Evolutionary conservation across 768 basidiomycete genomes (phyloP).

Genomic region (Harrya chromipes): DNA sequence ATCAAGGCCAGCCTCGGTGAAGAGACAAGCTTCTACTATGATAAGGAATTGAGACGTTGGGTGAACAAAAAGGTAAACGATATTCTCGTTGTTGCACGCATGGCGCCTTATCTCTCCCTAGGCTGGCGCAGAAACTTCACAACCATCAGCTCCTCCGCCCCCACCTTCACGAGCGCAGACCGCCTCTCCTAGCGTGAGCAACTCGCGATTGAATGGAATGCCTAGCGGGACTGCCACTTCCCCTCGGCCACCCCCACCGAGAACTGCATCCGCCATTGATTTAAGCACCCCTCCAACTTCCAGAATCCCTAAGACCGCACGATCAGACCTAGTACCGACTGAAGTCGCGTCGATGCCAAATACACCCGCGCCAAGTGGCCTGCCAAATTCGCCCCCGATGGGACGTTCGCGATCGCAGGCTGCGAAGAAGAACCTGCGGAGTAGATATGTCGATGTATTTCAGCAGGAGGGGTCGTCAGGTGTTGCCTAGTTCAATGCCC

Average conservation of each 20-base stretch:
- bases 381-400: slow-evolving; percentile 36
- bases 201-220: slow-evolving; percentile 35
- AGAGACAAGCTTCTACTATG: slow-evolving; percentile 86
- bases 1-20: slow-evolving; percentile 93
- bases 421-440: slow-evolving; percentile 74
- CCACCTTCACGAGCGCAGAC: slow-evolving; percentile 87
- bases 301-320: slow-evolving; percentile 52
- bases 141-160: slow-evolving; percentile 56
- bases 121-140: slow-evolving; percentile 54
- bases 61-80: slow-evolving; percentile 82
- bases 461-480: slow-evolving; percentile 44
- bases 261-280: slow-evolving; percentile 66
- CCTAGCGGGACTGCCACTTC: slow-evolving; percentile 13
- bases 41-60: slow-evolving; percentile 94
- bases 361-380: slow-evolving; percentile 25
- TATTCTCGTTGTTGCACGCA: background rate
- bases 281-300: slow-evolving; percentile 49
- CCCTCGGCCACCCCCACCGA: slow-evolving; percentile 28
- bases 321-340: slow-evolving; percentile 62
- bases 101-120: slow-evolving; percentile 25
- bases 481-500: slow-evolving; percentile 9
- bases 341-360: slow-evolving; percentile 36
- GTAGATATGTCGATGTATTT: slow-evolving; percentile 90
- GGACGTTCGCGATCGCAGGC: slow-evolving; percentile 51
- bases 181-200: slow-evolving; percentile 65